Base-by-base conservation (phyloP, 306 rosid species). In the Vicia sativa region DNA sequence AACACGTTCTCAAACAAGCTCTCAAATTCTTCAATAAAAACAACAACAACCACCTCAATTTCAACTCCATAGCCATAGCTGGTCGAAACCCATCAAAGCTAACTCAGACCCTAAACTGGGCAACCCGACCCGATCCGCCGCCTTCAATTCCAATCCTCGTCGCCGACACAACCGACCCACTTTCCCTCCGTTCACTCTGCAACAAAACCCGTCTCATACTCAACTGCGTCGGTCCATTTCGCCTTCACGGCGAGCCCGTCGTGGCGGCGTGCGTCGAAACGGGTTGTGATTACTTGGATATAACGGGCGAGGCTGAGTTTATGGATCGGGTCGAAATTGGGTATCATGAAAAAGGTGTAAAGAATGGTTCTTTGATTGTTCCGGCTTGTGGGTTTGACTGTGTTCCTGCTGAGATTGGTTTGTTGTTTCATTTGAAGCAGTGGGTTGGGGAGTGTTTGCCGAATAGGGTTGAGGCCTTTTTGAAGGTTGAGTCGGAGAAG, bases 341-440 rank as follows among this genome's bases (percentile, higher is more conserved):
- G 46, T 79, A 79, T 68, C 89, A 85, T 7, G 84, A 66, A 4
- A 48, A 5, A 65, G 84, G 88, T 0, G 13, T 60, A 35, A 68
- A 87, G 67, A 76, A 29, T 1, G 92, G 91, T 0, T 66, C 91
- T 18, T 77, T 92, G 89, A 83, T 89, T 65, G 69, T 92, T 45
- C 86, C 91, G 12, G 98, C 92, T 5, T 92, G 96, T 68, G 98
- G 96, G 80, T 92, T 92, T 21, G 96, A 92, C 44, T 92, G 96
- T 3, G 78, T 92, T 76, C 95, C 98, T 5, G 98, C 98, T 4
- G 98, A 89, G 72, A 29, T 89, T 59, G 98, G 98, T 0, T 18
- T 86, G n/a, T 64, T 92, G 80, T 92, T 89, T 66, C 83, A 89
- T 66, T 86, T 92, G 3, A 74, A 82, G 71, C 88, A 87, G 73